phyloP scores from a whole-genome alignment of 2,329 filamentous ascomycete genomes.

The Dendryphion nanum region DNA sequence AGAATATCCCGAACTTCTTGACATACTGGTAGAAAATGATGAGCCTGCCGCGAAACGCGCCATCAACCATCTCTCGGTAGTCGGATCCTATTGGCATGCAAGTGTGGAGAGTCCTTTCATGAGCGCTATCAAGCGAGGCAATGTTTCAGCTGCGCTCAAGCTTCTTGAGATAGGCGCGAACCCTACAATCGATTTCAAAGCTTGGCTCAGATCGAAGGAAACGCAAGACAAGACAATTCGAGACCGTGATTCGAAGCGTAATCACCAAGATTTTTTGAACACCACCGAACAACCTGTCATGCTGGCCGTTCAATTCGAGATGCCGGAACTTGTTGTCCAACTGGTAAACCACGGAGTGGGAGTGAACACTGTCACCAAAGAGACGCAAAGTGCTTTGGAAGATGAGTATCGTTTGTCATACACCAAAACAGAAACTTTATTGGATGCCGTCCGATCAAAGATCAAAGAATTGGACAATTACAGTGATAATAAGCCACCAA shows the following conservation, averaged over 20 bases:
- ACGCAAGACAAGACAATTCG: slow-evolving; percentile 41
- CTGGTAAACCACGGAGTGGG: slow-evolving; percentile 66
- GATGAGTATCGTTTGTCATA: slow-evolving; percentile 38
- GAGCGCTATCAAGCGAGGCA: slow-evolving; percentile 56
- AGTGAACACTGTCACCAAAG: slow-evolving; percentile 57
- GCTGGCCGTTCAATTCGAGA: slow-evolving; percentile 53
- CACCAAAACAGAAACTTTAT: slow-evolving; percentile 47
- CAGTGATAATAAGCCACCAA: slow-evolving; percentile 14
- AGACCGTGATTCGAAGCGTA: slow-evolving; percentile 44
- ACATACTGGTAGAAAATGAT: slow-evolving; percentile 54
- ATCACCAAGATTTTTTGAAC: slow-evolving; percentile 49
- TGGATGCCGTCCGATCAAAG: slow-evolving; percentile 61
- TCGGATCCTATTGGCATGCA: slow-evolving; percentile 31
- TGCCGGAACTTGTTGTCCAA: slow-evolving; percentile 54
- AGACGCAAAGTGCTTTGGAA: slow-evolving; percentile 26
- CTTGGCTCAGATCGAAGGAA: slow-evolving; percentile 60
- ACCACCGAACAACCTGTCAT: slow-evolving; percentile 65
- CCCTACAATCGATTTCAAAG: slow-evolving; percentile 60
- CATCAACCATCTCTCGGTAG: slow-evolving; percentile 62
- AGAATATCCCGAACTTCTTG: slow-evolving; percentile 48
- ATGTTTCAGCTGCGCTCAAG: slow-evolving; percentile 55
- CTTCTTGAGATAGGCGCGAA: slow-evolving; percentile 64
- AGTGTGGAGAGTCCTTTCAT: slow-evolving; percentile 53
- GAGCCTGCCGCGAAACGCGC: slow-evolving; percentile 60
- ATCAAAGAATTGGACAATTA: slow-evolving; percentile 53